A percentile compares a stretch with the other conserved stretches of the same genome.
phyloP scores from a whole-genome alignment of 345 rosid species.

The Salix caprea region DNA sequence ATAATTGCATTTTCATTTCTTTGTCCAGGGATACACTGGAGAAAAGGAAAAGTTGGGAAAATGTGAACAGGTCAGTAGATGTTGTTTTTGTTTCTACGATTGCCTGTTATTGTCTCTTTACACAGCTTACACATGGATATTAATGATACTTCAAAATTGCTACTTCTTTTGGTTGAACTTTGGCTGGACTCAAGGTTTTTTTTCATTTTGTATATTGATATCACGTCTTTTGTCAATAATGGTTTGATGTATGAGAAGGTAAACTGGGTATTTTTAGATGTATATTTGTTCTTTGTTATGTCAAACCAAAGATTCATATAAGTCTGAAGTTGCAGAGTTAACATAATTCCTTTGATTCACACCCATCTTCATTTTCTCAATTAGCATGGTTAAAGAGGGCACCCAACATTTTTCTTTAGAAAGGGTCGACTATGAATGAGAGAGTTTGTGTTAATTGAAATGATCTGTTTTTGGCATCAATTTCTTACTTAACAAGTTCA shows the following conservation, averaged over 20 bases:
- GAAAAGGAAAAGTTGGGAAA: constrained; percentile 83
- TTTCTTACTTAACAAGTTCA: constrained; percentile 7
- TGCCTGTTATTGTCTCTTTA: neutral
- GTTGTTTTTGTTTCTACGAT: neutral
- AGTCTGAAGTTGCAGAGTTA: neutral
- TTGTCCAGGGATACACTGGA: constrained; percentile 69
- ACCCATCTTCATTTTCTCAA: neutral
- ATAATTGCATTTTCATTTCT: constrained; percentile 11
- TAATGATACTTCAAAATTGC: neutral
- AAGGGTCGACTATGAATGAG: neutral
- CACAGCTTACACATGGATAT: neutral
- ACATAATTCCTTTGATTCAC: neutral
- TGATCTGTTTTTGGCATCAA: neutral
- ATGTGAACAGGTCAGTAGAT: constrained; percentile 70
- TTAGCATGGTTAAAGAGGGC: neutral
- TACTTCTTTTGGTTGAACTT: neutral
- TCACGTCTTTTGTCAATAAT: neutral
- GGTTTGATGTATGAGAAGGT: neutral
- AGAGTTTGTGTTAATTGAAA: neutral
- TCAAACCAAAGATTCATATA: neutral
- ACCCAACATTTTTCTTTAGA: neutral
- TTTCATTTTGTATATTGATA: neutral
- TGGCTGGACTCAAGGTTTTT: neutral
- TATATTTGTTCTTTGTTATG: neutral
- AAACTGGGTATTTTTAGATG: neutral